A percentile compares a stretch with the other conserved stretches of the same genome.
Evolutionary conservation across 2,329 filamentous ascomycete genomes (phyloP).

Genomic region (Trichoderma harzianum): DNA sequence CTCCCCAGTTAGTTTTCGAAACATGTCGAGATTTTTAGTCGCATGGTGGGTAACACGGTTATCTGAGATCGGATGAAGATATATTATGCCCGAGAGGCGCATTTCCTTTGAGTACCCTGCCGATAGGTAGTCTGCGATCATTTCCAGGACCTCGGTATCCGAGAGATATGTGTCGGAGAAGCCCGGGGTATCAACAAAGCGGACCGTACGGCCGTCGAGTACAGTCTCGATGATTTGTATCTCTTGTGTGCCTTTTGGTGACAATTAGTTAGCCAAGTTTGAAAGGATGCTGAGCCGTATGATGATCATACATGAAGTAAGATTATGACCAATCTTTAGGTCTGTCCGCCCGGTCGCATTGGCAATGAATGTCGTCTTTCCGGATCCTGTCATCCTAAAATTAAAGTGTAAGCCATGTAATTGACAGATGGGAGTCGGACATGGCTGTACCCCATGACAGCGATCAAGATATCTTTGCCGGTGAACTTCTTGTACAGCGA

Average conservation of each 20-base stretch:
- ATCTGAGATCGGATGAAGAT: slow-evolving; percentile 38
- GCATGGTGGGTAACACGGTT: slow-evolving; percentile 33
- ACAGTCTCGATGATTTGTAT: slow-evolving; percentile 2
- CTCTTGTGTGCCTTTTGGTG: not conserved
- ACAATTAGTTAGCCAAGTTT: not conserved
- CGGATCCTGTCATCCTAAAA: slow-evolving; percentile 27
- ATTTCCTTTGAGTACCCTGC: slow-evolving; percentile 25
- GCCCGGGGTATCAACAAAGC: slow-evolving; percentile 42
- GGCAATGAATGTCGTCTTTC: slow-evolving; percentile 32
- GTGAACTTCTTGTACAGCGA: slow-evolving; percentile 1
- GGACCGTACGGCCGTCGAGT: not conserved
- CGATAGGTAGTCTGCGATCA: slow-evolving; percentile 35
- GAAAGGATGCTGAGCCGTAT: rapidly evolving
- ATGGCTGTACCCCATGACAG: not conserved
- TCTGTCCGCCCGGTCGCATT: slow-evolving; percentile 21
- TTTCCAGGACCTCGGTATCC: slow-evolving; percentile 39
- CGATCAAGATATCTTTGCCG: not conserved
- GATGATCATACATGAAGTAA: slow-evolving; percentile 15
- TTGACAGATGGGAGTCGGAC: rapidly evolving
- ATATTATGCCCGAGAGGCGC: slow-evolving; percentile 37
- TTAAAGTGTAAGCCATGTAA: not conserved
- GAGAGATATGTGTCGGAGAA: slow-evolving; percentile 41
- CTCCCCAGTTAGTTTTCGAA: slow-evolving; percentile 37
- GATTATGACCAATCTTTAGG: slow-evolving; percentile 24
- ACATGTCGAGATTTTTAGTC: slow-evolving; percentile 38